phyloP scores from a whole-genome alignment of 345 rosid genomes.

The Camelina hispida region DNA sequence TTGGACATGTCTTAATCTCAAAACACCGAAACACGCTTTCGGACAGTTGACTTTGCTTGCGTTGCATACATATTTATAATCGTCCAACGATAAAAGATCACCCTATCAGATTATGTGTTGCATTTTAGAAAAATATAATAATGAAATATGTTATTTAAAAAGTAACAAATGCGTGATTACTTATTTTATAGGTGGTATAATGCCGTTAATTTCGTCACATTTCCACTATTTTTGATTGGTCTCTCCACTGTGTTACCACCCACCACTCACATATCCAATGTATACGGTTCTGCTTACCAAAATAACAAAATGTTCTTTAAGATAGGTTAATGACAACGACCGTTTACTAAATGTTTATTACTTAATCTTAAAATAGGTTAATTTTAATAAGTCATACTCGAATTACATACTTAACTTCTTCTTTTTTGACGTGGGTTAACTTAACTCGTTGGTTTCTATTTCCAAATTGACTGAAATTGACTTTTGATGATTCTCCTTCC shows the following conservation, averaged over 20 bases:
- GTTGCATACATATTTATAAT: slow-evolving; percentile 15
- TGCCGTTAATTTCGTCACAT: slow-evolving; percentile 40
- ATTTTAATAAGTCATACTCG: slow-evolving; percentile 26
- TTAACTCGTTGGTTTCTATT: slow-evolving; percentile 43
- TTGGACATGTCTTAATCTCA: slow-evolving; percentile 41
- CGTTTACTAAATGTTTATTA: slow-evolving; percentile 12
- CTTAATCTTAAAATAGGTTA: slow-evolving; percentile 8
- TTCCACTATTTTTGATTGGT: slow-evolving; percentile 47
- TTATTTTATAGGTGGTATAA: slow-evolving; percentile 1
- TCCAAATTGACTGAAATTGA: slow-evolving; percentile 40
- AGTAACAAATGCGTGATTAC: slow-evolving; percentile 29
- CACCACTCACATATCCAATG: slow-evolving; percentile 39
- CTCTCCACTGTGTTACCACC: slow-evolving; percentile 45
- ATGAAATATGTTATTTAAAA: slow-evolving; percentile 4
- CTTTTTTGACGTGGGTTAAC: slow-evolving; percentile 39
- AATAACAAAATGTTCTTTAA: slow-evolving; percentile 18
- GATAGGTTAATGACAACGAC: slow-evolving; percentile 35
- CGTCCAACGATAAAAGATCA: slow-evolving; percentile 18
- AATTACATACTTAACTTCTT: background rate
- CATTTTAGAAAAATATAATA: background rate
- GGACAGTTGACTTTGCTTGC: slow-evolving; percentile 38
- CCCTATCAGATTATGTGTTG: slow-evolving; percentile 21
- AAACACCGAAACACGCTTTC: slow-evolving; percentile 34
- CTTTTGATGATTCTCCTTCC: slow-evolving; percentile 42
- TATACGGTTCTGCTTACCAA: slow-evolving; percentile 41